Conservation (phyloP, 2,329 filamentous ascomycete species). For the Aspergillus sp. region DNA sequence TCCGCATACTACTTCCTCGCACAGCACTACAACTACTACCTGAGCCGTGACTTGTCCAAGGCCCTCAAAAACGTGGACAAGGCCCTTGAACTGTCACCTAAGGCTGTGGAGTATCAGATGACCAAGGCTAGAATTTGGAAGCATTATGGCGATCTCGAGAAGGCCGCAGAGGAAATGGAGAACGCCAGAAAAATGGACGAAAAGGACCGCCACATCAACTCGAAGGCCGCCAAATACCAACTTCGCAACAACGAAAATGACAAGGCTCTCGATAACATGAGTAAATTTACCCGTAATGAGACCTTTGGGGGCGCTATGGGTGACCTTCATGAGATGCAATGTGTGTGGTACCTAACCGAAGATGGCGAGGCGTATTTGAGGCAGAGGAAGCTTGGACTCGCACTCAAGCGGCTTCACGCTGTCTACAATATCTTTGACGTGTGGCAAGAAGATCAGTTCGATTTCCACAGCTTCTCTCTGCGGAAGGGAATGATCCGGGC, state of each 20-base stretch:
- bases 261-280: conserved; percentile 81
- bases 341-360: conserved; percentile 93
- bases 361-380: conserved; percentile 88
- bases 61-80: conserved; percentile 81
- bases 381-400: conserved; percentile 77
- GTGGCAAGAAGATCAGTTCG: conserved; percentile 98
- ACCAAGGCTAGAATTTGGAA: conserved; percentile 95
- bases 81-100: conserved; percentile 74
- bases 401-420: conserved; percentile 86
- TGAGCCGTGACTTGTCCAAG: conserved; percentile 79
- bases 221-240: conserved; percentile 95
- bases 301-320: conserved; percentile 82
- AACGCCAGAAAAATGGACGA: conserved; percentile 80
- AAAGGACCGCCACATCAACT: conserved; percentile 96
- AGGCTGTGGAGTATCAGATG: conserved; percentile 89
- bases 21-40: conserved; percentile 92
- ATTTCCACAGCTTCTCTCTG: conserved; percentile 98
- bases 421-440: conserved; percentile 92
- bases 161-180: conserved; percentile 86
- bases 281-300: conserved; percentile 91
- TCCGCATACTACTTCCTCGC: conserved; percentile 90
- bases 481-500: conserved; percentile 93
- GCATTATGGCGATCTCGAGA: conserved; percentile 75
- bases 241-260: conserved; percentile 90
- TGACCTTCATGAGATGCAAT: conserved; percentile 97